Conservation (phyloP, 23 red algal genomes). For the Chondrus crispus region DNA sequence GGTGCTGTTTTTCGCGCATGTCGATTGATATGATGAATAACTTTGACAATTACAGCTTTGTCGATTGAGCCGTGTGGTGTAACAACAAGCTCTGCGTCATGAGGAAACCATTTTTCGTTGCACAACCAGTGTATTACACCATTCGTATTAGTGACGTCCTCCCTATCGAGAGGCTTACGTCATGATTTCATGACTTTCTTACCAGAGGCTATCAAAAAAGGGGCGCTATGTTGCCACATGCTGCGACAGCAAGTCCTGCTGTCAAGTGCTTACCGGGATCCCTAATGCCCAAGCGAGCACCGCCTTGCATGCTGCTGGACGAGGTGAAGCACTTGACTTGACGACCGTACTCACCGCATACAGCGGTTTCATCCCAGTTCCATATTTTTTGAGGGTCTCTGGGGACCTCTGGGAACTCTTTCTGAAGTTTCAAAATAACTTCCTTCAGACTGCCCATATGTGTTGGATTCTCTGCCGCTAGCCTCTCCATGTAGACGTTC, state of each 20-base stretch:
- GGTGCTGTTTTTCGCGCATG: neutral
- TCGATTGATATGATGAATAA: neutral
- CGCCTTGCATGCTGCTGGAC: neutral
- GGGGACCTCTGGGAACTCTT: neutral
- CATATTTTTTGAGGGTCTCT: neutral
- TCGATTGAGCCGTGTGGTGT: neutral
- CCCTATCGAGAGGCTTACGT: neutral
- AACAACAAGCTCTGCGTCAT: neutral
- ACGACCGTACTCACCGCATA: neutral
- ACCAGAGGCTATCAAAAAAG: neutral
- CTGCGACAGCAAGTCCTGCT: neutral
- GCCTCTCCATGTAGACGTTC: neutral
- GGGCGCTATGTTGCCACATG: neutral
- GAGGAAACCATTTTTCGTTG: neutral
- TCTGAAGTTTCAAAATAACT: neutral
- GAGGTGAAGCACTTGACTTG: neutral
- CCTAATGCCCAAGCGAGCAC: neutral
- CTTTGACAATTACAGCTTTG: neutral
- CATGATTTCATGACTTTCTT: neutral
- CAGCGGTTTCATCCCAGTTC: slow-evolving; percentile 7
- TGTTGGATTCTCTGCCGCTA: neutral
- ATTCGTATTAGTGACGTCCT: neutral
- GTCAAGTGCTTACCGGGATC: slow-evolving; percentile 12
- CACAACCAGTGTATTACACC: neutral
- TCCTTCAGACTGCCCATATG: neutral